Evolutionary conservation across 2,329 filamentous ascomycete species (phyloP).

Genomic region (Akanthomyces muscarius): DNA sequence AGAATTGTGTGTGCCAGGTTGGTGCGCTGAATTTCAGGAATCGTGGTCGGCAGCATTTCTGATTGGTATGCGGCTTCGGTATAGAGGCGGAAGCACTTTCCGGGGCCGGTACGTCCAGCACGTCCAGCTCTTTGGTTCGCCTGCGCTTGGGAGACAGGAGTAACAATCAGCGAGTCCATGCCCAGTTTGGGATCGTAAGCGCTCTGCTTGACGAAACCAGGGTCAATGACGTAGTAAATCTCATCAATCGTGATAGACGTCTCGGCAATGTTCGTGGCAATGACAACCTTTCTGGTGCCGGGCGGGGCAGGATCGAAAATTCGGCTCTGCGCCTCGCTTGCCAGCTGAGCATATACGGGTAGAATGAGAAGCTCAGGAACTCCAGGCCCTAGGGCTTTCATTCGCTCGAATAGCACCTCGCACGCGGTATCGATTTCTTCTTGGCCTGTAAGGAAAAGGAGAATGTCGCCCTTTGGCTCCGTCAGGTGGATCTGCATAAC

Average conservation of each 20-base stretch:
- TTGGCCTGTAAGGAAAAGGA: constrained; percentile 95
- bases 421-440: constrained; percentile 96
- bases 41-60: constrained; percentile 94
- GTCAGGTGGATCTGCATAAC: constrained; percentile 98
- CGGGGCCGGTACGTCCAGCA: constrained; percentile 89
- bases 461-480: constrained; percentile 86
- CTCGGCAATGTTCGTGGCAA: constrained; percentile 97
- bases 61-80: constrained; percentile 94
- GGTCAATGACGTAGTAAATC: constrained; percentile 95
- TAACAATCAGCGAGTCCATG: constrained; percentile 95
- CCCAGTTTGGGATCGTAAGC: constrained; percentile 95
- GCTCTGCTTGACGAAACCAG: constrained; percentile 96
- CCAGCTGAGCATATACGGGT: constrained; percentile 92
- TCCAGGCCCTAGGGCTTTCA: constrained; percentile 88
- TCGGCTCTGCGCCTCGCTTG: constrained; percentile 85
- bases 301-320: constrained; percentile 92
- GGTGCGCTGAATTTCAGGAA: constrained; percentile 93
- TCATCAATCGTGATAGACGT: constrained; percentile 97
- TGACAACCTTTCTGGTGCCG: constrained; percentile 87
- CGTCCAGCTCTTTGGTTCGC: constrained; percentile 91
- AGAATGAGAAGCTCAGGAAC: constrained; percentile 91
- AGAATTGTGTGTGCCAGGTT: constrained; percentile 91
- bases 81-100: constrained; percentile 93
- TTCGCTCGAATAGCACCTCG: constrained; percentile 88
- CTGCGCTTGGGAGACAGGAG: constrained; percentile 93